phyloP scores from a whole-genome alignment of 2,329 filamentous ascomycete species.

The Incumbomyces lentus region DNA sequence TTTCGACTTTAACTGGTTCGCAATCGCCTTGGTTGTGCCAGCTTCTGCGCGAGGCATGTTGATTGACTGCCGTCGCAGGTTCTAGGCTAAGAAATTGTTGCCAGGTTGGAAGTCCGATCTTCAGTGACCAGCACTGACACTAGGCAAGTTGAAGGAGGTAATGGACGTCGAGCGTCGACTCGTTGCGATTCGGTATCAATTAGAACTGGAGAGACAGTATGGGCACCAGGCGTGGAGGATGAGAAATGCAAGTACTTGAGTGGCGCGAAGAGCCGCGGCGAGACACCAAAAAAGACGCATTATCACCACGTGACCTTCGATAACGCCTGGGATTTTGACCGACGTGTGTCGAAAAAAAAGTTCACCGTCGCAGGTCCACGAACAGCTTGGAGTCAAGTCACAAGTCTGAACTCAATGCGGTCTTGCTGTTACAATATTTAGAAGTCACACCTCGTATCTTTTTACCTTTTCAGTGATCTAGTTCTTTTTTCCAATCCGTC shows the following conservation, averaged over 20 bases:
- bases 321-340: neutral
- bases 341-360: conserved; percentile 1
- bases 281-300: neutral
- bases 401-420: no score
- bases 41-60: conserved; percentile 87
- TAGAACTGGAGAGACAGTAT: no score
- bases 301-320: conserved; percentile 3
- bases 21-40: conserved; percentile 79
- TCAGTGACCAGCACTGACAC: neutral
- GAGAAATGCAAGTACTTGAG: neutral
- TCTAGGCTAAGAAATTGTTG: neutral
- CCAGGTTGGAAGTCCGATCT: neutral
- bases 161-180: no score
- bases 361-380: neutral
- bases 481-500: no score
- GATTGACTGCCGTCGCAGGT: conserved; percentile 19
- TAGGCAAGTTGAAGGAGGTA: neutral
- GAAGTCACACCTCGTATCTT: no score
- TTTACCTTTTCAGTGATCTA: no score
- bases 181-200: no score
- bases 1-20: conserved; percentile 75
- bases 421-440: no score
- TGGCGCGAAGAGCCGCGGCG: neutral
- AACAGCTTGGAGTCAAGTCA: no score
- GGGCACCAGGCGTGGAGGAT: no score